These are phyloP conservation scores for Calonectria montana DNA, from an alignment of 2,329 filamentous ascomycete species.

Conservation along the genomic window DNA sequence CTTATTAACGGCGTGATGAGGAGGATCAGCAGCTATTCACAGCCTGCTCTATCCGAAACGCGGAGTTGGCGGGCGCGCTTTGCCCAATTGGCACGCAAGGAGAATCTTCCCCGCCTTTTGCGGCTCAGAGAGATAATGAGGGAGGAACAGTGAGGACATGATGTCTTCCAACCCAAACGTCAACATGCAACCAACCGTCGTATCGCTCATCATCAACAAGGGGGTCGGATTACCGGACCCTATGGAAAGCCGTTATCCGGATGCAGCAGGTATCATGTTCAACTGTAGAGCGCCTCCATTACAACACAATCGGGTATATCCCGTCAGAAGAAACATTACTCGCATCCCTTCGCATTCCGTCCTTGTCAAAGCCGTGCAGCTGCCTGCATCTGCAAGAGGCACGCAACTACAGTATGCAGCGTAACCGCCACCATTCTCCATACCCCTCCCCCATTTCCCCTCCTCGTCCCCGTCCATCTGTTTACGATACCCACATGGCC, in stretches of 20 bases:
- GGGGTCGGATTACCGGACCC: neutral
- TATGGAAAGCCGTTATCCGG: neutral
- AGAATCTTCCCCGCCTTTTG: constrained; percentile 17
- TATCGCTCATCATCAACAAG: neutral
- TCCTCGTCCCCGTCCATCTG: neutral
- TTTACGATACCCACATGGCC: neutral
- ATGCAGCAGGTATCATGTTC: neutral
- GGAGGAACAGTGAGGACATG: neutral
- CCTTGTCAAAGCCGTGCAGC: neutral
- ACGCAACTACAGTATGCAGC: constrained; percentile 17
- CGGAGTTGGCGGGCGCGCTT: neutral
- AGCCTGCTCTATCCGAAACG: constrained; percentile 24
- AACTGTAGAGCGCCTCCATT: constrained; percentile 4
- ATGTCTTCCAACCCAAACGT: neutral
- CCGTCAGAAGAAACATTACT: neutral
- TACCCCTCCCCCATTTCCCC: neutral
- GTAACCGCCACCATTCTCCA: constrained; percentile 16
- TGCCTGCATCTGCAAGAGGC: constrained; percentile 15
- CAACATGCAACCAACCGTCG: neutral
- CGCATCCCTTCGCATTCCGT: constrained; percentile 3
- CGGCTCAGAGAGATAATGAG: neutral
- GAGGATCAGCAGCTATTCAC: constrained; percentile 6
- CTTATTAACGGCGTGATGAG: neutral
- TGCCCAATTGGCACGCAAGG: constrained; percentile 9
- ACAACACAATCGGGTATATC: neutral